Percentiles rank a stretch among this genome's conserved stretches.
phyloP scores from a whole-genome alignment of 2,329 filamentous ascomycete genomes.

The Fusarium domesticum region DNA sequence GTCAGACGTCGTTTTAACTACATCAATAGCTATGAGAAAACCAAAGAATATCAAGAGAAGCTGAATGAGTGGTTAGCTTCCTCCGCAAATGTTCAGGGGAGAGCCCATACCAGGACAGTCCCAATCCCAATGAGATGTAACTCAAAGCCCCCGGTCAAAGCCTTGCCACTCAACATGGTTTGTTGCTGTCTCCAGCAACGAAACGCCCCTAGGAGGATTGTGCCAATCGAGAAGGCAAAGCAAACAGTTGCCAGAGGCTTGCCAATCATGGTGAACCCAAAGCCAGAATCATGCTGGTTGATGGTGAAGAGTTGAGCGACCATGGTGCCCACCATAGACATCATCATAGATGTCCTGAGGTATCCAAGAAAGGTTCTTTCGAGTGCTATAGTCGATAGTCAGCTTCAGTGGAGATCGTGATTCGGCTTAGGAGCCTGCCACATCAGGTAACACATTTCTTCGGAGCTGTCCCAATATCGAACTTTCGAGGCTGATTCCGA shows the following conservation, averaged over 20 bases:
- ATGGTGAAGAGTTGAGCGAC: conserved; percentile 66
- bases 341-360: conserved; percentile 65
- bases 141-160: conserved; percentile 33
- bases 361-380: conserved; percentile 74
- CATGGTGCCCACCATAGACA: conserved; percentile 64
- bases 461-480: neutral
- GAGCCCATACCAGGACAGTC: conserved; percentile 15
- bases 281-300: conserved; percentile 36
- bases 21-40: conserved; percentile 23
- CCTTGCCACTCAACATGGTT: conserved; percentile 30
- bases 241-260: conserved; percentile 52
- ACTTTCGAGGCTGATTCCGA: neutral
- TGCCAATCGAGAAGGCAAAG: conserved; percentile 39
- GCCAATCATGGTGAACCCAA: conserved; percentile 60
- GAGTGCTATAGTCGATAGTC: conserved; percentile 49
- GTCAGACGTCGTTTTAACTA: conserved; percentile 8
- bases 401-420: conserved; percentile 2
- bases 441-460: neutral
- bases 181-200: conserved; percentile 34
- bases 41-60: conserved; percentile 24
- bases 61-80: conserved; percentile 12
- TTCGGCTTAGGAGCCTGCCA: neutral
- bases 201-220: conserved; percentile 30
- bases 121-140: conserved; percentile 24
- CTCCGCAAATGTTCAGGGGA: neutral